Percentiles rank a stretch among this genome's conserved stretches.
Evolutionary conservation across 495 filamentous ascomycete genomes (phyloP).

Genomic region (Aspergillus heteromorphus): DNA sequence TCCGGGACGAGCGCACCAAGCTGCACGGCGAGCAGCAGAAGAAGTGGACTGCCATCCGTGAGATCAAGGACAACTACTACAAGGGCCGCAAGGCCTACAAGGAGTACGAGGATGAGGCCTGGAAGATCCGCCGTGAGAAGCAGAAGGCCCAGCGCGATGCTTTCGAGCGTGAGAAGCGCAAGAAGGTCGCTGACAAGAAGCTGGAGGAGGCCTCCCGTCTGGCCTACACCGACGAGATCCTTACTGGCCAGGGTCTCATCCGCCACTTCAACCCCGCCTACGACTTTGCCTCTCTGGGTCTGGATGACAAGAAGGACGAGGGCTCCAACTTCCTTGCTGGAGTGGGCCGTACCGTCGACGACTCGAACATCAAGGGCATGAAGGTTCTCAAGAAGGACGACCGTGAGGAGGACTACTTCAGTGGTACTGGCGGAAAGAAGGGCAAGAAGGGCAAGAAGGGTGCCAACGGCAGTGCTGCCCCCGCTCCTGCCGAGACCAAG

Average conservation of each 20-base stretch:
- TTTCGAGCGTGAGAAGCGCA: conserved; percentile 65
- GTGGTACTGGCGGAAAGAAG: conserved; percentile 75
- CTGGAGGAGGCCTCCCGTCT: conserved; percentile 86
- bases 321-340: conserved; percentile 69
- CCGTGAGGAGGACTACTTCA: conserved; percentile 81
- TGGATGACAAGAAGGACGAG: conserved; percentile 58
- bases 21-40: conserved; percentile 76
- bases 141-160: conserved; percentile 74
- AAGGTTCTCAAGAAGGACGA: conserved; percentile 75
- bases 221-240: conserved; percentile 87
- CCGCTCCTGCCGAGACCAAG: conserved; percentile 49
- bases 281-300: conserved; percentile 52
- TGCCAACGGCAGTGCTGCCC: conserved; percentile 38
- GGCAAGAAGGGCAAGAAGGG: conserved; percentile 88
- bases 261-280: conserved; percentile 84
- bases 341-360: conserved; percentile 76
- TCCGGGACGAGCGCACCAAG: conserved; percentile 83
- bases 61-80: conserved; percentile 83
- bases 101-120: conserved; percentile 75
- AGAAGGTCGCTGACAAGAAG: conserved; percentile 75
- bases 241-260: conserved; percentile 76
- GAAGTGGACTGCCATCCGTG: conserved; percentile 72
- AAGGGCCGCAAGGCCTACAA: conserved; percentile 66
- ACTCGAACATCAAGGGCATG: conserved; percentile 69
- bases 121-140: conserved; percentile 67